Conservation (phyloP, 2,329 filamentous ascomycete genomes). For the Verticillium zaregamsianum region DNA sequence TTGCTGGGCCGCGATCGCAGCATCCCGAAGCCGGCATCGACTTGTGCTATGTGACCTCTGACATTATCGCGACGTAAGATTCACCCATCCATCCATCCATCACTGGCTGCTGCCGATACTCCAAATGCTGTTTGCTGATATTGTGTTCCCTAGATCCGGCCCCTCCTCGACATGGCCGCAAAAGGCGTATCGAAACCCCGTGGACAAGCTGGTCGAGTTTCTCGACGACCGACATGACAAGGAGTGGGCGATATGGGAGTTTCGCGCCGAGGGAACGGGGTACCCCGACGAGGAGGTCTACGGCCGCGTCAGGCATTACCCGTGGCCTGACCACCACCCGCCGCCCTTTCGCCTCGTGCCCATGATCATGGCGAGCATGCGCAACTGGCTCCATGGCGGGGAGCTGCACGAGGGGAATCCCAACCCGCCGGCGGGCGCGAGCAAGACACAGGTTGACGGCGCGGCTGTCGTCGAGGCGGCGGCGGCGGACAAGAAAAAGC, state of each 20-base stretch:
- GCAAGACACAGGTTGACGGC: neutral
- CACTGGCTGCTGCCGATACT: neutral
- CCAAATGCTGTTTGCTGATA: constrained; percentile 11
- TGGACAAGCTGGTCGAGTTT: constrained; percentile 81
- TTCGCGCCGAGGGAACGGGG: constrained; percentile 91
- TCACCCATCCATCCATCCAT: too few species aligned
- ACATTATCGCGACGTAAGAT: constrained; percentile 60
- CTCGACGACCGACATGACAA: constrained; percentile 79
- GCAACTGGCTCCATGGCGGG: constrained; percentile 70
- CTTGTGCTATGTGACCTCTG: constrained; percentile 90
- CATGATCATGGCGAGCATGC: constrained; percentile 86
- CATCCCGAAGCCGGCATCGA: constrained; percentile 88
- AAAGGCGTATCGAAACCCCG: constrained; percentile 88
- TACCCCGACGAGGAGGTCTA: constrained; percentile 92
- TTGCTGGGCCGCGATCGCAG: constrained; percentile 78
- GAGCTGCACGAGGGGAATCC: constrained; percentile 25
- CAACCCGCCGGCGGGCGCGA: constrained; percentile 6
- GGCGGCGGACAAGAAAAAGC: constrained; percentile 26
- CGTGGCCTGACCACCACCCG: constrained; percentile 96
- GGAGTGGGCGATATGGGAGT: constrained; percentile 97
- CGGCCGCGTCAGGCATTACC: constrained; percentile 80
- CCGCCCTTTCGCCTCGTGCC: constrained; percentile 89
- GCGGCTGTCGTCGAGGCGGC: constrained; percentile 8
- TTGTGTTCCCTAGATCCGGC: constrained; percentile 70
- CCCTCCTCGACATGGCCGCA: constrained; percentile 87